These are phyloP conservation scores for Paraurostyla sp. DNA, from an alignment of 73 alveolate genomes.

Conservation along the genomic window DNA sequence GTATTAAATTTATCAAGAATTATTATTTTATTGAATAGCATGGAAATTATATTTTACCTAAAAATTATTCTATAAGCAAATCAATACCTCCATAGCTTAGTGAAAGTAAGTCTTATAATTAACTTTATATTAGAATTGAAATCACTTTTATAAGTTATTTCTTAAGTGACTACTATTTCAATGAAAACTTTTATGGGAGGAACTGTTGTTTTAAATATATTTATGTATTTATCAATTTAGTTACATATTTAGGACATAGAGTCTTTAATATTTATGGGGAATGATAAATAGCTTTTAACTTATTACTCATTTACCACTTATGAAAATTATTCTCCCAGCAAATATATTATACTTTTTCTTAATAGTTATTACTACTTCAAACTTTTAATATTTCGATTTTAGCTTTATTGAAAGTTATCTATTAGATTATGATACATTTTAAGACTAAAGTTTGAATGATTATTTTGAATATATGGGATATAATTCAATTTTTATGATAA, in stretches of 20 bases:
- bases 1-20: background rate
- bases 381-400: background rate
- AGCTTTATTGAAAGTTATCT: background rate
- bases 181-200: background rate
- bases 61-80: background rate
- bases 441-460: background rate
- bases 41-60: background rate
- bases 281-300: conserved; percentile 7
- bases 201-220: background rate
- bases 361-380: no score
- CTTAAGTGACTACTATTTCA: background rate
- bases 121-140: no score
- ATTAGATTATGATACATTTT: background rate
- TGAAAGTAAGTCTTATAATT: background rate
- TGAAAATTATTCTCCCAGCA: background rate
- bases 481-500: background rate
- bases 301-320: conserved; percentile 15
- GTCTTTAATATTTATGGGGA: background rate
- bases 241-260: background rate
- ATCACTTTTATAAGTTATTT: background rate
- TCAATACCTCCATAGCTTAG: background rate
- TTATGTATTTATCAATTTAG: background rate
- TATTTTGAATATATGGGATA: background rate
- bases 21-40: background rate
- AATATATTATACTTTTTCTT: background rate